Percentiles rank a stretch among this genome's conserved stretches.
Evolutionary conservation across 441 rosid species (phyloP).

Genomic region (Dalechampia spathulata): DNA sequence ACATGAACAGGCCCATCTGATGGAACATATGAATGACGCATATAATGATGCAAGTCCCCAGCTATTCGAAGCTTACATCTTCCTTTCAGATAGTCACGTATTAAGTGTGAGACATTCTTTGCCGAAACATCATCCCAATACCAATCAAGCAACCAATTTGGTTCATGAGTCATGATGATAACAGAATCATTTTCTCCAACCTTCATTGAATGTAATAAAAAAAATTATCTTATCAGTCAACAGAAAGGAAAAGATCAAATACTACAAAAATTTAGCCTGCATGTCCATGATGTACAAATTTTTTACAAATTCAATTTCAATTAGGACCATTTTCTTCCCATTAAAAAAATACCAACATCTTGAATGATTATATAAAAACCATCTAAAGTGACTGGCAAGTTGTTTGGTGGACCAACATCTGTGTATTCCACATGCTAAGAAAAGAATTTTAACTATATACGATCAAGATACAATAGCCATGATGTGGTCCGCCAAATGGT

Average conservation of each 20-base stretch:
- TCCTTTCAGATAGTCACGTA: constrained; percentile 74
- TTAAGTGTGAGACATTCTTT: constrained; percentile 76
- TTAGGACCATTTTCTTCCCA: not conserved
- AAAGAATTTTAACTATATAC: not conserved
- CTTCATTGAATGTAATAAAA: constrained; percentile 30
- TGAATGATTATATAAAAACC: not conserved
- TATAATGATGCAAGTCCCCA: constrained; percentile 97
- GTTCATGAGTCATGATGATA: constrained; percentile 92
- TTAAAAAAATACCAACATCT: not conserved
- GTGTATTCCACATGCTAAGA: not conserved
- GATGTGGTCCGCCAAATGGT: not conserved
- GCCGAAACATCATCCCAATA: constrained; percentile 81
- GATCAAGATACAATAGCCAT: not conserved
- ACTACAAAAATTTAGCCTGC: not conserved
- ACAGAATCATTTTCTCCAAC: constrained; percentile 74
- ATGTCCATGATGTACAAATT: not conserved
- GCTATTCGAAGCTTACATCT: constrained; percentile 96
- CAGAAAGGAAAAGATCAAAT: constrained; percentile 1
- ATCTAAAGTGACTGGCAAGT: not conserved
- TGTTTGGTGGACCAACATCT: not conserved
- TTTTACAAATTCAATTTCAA: not conserved
- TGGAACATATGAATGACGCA: constrained; percentile 85
- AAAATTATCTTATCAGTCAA: not conserved
- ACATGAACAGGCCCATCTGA: constrained; percentile 71
- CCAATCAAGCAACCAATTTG: constrained; percentile 98